Percentiles rank a stretch among this genome's conserved stretches.
phyloP scores from a whole-genome alignment of 768 basidiomycete species.

The Naematelia aurantialba region DNA sequence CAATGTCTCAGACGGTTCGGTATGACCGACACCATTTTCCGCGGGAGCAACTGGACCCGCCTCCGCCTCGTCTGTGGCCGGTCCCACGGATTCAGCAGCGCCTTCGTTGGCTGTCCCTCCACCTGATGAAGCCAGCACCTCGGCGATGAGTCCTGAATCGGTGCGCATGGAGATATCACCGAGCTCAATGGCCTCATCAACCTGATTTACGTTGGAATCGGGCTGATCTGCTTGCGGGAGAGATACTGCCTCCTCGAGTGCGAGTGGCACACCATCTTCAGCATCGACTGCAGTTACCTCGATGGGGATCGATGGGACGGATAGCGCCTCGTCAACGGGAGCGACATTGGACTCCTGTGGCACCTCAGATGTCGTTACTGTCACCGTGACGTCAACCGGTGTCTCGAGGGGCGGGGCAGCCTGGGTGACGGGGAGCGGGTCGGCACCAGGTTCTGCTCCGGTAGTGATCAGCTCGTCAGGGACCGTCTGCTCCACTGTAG shows the following conservation, averaged over 20 bases:
- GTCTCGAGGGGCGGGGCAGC: background rate
- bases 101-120: constrained; percentile 2
- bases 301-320: background rate
- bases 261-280: background rate
- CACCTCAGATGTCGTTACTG: background rate
- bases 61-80: background rate
- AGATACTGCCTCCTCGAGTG: background rate
- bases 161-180: constrained; percentile 26
- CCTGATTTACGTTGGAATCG: background rate
- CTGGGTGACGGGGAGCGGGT: background rate
- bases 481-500: too few species aligned
- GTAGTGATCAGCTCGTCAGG: background rate
- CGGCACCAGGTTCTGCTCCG: background rate
- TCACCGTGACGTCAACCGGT: background rate
- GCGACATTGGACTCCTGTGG: background rate
- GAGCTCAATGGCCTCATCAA: background rate
- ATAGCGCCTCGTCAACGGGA: background rate
- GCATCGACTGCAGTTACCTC: background rate
- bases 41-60: constrained; percentile 1
- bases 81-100: background rate
- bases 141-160: constrained; percentile 5
- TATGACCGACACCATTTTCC: constrained; percentile 6
- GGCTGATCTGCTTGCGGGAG: background rate
- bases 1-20: background rate
- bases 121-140: background rate